Percentiles rank a stretch among this genome's conserved stretches.
These are phyloP conservation scores for Cutaneotrichosporon dermatis DNA, from an alignment of 1,284 basidiomycete species.

Conservation along the genomic window DNA sequence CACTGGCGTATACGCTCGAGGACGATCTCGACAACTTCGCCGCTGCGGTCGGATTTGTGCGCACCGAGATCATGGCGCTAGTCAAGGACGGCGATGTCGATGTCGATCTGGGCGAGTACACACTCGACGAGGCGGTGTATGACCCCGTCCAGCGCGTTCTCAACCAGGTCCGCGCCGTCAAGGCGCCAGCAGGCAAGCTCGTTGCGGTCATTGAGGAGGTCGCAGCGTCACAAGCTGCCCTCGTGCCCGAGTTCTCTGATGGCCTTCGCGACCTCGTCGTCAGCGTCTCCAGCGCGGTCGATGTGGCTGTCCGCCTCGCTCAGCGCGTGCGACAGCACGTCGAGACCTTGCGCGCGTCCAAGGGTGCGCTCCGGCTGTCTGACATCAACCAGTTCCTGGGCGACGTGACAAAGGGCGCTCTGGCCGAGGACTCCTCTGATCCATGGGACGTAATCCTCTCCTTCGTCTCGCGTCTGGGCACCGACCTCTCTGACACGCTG, in stretches of 20 bases:
- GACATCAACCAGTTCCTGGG: constrained; percentile 67
- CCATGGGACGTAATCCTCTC: constrained; percentile 73
- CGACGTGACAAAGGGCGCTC: constrained; percentile 56
- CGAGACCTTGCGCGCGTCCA: constrained; percentile 66
- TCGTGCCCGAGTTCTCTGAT: constrained; percentile 65
- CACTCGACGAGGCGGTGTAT: constrained; percentile 68
- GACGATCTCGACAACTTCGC: constrained; percentile 87
- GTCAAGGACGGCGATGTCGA: constrained; percentile 69
- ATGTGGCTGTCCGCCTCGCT: constrained; percentile 87
- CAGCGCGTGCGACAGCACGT: constrained; percentile 78
- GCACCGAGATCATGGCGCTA: constrained; percentile 70
- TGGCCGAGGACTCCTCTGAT: no score
- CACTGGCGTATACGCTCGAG: constrained; percentile 72
- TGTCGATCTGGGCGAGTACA: constrained; percentile 65
- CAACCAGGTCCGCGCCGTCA: constrained; percentile 73
- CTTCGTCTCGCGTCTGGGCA: constrained; percentile 63
- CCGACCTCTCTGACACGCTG: constrained; percentile 65
- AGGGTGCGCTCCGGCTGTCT: constrained; percentile 68
- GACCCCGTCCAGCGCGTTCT: constrained; percentile 74
- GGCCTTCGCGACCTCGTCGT: constrained; percentile 68
- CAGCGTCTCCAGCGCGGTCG: constrained; percentile 71
- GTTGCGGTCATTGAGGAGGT: constrained; percentile 77
- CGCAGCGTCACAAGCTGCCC: constrained; percentile 62
- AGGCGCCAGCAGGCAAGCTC: constrained; percentile 79
- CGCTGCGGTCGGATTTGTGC: constrained; percentile 78